These are phyloP conservation scores for Aspergillus pseudotamarii DNA, from an alignment of 2,329 filamentous ascomycete species.

Conservation along the genomic window DNA sequence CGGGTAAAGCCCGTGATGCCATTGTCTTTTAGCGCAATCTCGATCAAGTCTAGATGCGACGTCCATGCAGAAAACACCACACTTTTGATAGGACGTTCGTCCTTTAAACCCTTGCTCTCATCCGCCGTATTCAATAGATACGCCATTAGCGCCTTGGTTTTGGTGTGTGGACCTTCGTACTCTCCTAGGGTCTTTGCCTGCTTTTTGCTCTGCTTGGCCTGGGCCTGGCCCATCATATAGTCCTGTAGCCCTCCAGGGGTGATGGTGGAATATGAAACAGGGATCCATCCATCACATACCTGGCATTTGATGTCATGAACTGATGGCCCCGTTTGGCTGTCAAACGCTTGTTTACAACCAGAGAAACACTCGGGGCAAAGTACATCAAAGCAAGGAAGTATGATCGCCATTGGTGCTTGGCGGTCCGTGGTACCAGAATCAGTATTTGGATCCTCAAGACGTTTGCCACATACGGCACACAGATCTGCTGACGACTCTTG, in stretches of 20 bases:
- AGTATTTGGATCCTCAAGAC: slow-evolving; percentile 57
- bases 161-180: slow-evolving; percentile 88
- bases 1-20: slow-evolving; percentile 65
- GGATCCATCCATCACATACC: slow-evolving; percentile 67
- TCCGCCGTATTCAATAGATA: slow-evolving; percentile 68
- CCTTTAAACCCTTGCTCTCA: slow-evolving; percentile 54
- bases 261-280: slow-evolving; percentile 68
- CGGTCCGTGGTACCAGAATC: slow-evolving; percentile 59
- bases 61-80: slow-evolving; percentile 98
- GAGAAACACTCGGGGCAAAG: slow-evolving; percentile 75
- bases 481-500: slow-evolving; percentile 75
- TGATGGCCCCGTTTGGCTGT: slow-evolving; percentile 47
- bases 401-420: slow-evolving; percentile 62
- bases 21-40: slow-evolving; percentile 70
- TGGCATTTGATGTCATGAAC: slow-evolving; percentile 61
- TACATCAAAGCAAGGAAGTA: slow-evolving; percentile 86
- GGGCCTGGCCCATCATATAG: slow-evolving; percentile 59
- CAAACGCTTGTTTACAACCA: slow-evolving; percentile 59
- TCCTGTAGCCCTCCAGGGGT: slow-evolving; percentile 58
- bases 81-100: slow-evolving; percentile 80
- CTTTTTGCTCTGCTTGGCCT: slow-evolving; percentile 55
- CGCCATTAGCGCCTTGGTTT: slow-evolving; percentile 80
- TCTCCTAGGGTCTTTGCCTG: slow-evolving; percentile 63
- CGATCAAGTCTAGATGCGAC: slow-evolving; percentile 87
- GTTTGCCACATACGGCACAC: slow-evolving; percentile 71